Conservation (phyloP, 805 yeast species). For the Jamesozyma piceae region DNA sequence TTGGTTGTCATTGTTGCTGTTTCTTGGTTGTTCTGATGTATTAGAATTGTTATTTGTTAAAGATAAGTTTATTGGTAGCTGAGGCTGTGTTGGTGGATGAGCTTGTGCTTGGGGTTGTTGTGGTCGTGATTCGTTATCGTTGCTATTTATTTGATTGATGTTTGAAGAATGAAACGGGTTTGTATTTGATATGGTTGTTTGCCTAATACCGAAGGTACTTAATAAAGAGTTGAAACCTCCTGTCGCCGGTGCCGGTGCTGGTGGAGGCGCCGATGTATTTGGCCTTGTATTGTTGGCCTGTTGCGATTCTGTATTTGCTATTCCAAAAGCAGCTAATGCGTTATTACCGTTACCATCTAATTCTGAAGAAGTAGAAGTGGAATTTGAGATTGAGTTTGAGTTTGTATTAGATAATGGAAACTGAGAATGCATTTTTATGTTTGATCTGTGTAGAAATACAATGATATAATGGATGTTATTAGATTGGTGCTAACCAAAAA, state of each 20-base stretch:
- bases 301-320: background rate
- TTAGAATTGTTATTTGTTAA: conserved; percentile 3
- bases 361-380: background rate
- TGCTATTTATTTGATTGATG: background rate
- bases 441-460: no score
- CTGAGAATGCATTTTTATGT: conserved; percentile 6
- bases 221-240: conserved; percentile 22
- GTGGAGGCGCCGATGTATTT: background rate
- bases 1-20: conserved; percentile 1
- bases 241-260: background rate
- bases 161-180: conserved; percentile 2
- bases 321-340: conserved; percentile 8
- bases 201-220: conserved; percentile 26
- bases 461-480: no score
- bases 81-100: background rate
- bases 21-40: conserved; percentile 5
- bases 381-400: background rate
- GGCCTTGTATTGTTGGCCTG: background rate
- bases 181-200: conserved; percentile 1
- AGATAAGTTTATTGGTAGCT: conserved; percentile 5
- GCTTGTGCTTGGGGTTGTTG: background rate
- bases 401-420: conserved; percentile 6
- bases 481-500: no score
- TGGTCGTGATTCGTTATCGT: background rate
- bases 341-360: background rate